phyloP scores from a whole-genome alignment of 2,329 filamentous ascomycete genomes.

The Emmonsia crescens region DNA sequence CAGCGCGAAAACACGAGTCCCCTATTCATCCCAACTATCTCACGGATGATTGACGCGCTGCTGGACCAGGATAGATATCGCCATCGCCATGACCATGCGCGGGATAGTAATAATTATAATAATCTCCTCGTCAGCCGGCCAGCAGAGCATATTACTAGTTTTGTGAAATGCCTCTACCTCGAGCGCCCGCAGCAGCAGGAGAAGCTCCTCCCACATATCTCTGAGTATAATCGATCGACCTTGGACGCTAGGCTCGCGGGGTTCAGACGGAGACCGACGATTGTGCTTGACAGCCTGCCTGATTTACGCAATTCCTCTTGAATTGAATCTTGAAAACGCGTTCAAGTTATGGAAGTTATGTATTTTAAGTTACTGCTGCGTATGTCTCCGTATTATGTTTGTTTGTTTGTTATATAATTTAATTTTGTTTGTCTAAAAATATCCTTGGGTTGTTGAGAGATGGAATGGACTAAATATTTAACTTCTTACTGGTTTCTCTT shows the following conservation, averaged over 20 bases:
- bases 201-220: slow-evolving; percentile 3
- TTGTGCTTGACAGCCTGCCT: slow-evolving; percentile 1
- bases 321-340: too few species aligned
- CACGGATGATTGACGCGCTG: slow-evolving; percentile 1
- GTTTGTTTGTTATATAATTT: too few species aligned
- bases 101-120: neutral
- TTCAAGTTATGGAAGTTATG: too few species aligned
- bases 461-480: too few species aligned
- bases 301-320: neutral
- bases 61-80: slow-evolving; percentile 2
- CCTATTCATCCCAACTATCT: slow-evolving; percentile 2
- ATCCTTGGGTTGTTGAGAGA: too few species aligned
- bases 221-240: neutral
- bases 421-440: too few species aligned
- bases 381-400: too few species aligned
- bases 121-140: neutral
- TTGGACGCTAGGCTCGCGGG: slow-evolving; percentile 2
- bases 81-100: neutral
- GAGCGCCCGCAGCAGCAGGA: neutral
- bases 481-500: too few species aligned
- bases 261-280: neutral
- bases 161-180: neutral
- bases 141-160: neutral
- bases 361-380: too few species aligned
- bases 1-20: slow-evolving; percentile 1